Evolutionary conservation across 1,284 basidiomycete species (phyloP), one percentile per base, ranked within the genome.

Genomic region (Retiboletus fuscus): DNA sequence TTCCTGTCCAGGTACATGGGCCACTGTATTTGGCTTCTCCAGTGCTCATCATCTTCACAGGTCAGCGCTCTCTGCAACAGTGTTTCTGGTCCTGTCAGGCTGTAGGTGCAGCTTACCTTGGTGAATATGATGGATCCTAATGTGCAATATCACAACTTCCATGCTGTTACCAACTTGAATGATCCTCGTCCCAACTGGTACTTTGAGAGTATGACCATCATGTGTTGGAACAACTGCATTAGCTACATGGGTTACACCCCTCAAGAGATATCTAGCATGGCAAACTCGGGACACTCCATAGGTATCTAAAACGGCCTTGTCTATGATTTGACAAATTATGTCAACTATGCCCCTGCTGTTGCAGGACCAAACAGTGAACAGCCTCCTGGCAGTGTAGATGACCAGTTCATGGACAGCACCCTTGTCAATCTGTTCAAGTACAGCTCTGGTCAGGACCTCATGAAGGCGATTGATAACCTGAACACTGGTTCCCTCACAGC

Each of bases 121-220:
- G 88, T 86, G 73, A 99, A 99, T 86, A 89, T 88, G 66, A 93
- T 95, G 28, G 93, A 96, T 78, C 78, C 84, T 11, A 95, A 96
- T 78, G 85, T 94, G n/a, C 87, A 91, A 76, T 99, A 99, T 82
- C 97, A 99, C 82, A 97, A 99, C 82, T 99, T 99, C 90, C 93
- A 97, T 53, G 91, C 90, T 0, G 92, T 87, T 78, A 95, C 93
- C 43, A n/a, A n/a, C n/a, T n/a, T n/a, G n/a, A 93, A 92, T 73
- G 97, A 99, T 80, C 93, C 93, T 1, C 91, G 97, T 30, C 96
- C 97, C 0, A 97, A 99, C 82, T 99, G 97, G 98, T 99, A 99
- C 84, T 96, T 94, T 76, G 95, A 99, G 85, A 89, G 87, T 75
- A 97, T 97, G 96, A 92, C 93, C 13, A 84, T 89, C 77, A 93